Conservation (phyloP, 192 early-diverging fungal species). For the Diversispora eburnea region DNA sequence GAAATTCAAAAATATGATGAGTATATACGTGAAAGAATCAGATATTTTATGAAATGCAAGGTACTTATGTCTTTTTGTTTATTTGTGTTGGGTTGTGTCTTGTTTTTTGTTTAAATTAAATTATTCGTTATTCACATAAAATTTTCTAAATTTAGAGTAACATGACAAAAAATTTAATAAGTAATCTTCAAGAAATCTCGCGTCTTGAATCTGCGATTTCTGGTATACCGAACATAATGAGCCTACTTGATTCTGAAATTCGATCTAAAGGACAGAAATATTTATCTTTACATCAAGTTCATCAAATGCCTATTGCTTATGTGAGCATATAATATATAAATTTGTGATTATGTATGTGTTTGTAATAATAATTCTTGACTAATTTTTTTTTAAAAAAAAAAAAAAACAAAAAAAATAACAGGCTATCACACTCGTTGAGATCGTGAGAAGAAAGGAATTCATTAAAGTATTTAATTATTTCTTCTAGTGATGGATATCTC, state of each 20-base stretch:
- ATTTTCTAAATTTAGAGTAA: conserved; percentile 24
- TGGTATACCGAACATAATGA: conserved; percentile 38
- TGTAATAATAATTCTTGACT: not conserved
- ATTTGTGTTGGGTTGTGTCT: not conserved
- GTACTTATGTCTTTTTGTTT: not conserved
- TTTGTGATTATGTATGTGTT: not conserved
- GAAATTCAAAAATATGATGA: conserved; percentile 17
- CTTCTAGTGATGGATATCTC: not conserved
- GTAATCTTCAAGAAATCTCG: conserved; percentile 39
- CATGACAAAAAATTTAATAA: conserved; percentile 37
- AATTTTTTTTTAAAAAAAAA: too few species aligned
- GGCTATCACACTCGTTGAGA: conserved; percentile 45
- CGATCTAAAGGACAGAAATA: conserved; percentile 35
- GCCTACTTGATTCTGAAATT: conserved; percentile 32
- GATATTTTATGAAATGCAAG: conserved; percentile 15
- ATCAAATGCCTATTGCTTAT: conserved; percentile 48
- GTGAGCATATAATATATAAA: conserved; percentile 29
- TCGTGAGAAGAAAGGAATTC: conserved; percentile 53
- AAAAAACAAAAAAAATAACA: not conserved
- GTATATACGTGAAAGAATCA: conserved; percentile 20
- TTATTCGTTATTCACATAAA: not conserved
- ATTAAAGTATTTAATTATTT: conserved; percentile 32
- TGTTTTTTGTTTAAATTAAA: not conserved
- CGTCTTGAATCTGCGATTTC: conserved; percentile 42
- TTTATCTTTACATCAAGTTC: conserved; percentile 38